Percentiles rank a stretch among this genome's conserved stretches.
phyloP scores from a whole-genome alignment of 805 yeast species.

The Kodamaea kakaduensis region DNA sequence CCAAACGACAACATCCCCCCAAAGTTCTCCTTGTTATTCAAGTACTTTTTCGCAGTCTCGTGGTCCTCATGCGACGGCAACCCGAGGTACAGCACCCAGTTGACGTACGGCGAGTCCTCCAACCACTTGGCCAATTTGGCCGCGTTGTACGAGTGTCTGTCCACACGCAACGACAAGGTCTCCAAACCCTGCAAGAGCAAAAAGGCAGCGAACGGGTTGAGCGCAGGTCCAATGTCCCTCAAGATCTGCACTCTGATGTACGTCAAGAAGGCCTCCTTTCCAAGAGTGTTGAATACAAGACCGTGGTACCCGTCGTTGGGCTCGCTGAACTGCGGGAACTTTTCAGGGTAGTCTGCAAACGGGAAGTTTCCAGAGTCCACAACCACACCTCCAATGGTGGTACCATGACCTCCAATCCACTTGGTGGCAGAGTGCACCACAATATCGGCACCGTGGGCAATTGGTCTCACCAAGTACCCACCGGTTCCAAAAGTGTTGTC shows the following conservation, averaged over 20 bases:
- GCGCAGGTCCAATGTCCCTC: constrained; percentile 88
- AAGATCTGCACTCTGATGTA: constrained; percentile 79
- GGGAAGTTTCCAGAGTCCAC: constrained; percentile 92
- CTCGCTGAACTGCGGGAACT: constrained; percentile 85
- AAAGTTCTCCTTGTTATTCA: constrained; percentile 48
- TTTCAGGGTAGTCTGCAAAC: constrained; percentile 79
- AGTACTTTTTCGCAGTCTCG: constrained; percentile 77
- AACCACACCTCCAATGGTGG: constrained; percentile 87
- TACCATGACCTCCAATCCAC: constrained; percentile 98
- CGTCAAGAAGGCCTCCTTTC: constrained; percentile 71
- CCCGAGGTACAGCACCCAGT: constrained; percentile 93
- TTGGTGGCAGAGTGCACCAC: constrained; percentile 93
- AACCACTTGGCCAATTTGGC: constrained; percentile 73
- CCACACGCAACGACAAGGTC: constrained; percentile 89
- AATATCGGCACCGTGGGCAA: constrained; percentile 87
- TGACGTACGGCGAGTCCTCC: constrained; percentile 67
- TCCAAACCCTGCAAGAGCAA: constrained; percentile 87
- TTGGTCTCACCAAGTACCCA: constrained; percentile 80
- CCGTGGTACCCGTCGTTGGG: constrained; percentile 97
- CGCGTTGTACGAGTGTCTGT: constrained; percentile 85
- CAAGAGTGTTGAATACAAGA: constrained; percentile 70
- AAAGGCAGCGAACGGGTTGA: constrained; percentile 87
- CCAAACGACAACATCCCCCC: constrained; percentile 92
- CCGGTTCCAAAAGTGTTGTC: constrained; percentile 98
- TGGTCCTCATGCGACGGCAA: constrained; percentile 75